Evolutionary conservation across 2,329 filamentous ascomycete genomes (phyloP), one percentile per base, ranked within the genome.

Genomic region (Pseudocercospora cruenta): DNA sequence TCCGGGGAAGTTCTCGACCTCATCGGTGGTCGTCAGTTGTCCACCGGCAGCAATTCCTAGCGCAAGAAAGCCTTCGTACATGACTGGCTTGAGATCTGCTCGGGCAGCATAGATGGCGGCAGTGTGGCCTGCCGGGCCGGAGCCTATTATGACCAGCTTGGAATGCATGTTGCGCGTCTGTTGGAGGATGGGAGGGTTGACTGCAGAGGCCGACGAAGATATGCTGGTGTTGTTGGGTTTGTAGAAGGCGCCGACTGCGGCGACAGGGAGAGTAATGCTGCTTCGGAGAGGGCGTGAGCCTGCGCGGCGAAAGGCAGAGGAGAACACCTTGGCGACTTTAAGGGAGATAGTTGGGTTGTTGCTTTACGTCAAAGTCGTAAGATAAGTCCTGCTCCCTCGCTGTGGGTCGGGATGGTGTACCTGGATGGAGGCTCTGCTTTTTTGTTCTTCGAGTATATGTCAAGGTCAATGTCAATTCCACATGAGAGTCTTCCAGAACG

Each of bases 1-100:
- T 57, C 95, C 95, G 26, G 95, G 95, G 82, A 91, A 99, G 87
- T 99, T 99, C 85, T 99, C 95, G 67, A 99, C 89, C 73, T 99
- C 96, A 76, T 96, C 98, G 63, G 95, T 99, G 26, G 96, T 99
- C 63, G 96, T 99, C 73, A 99, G 86, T 85, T 99, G 95, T 65
- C 95, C 95, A 73, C 95, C 95, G 53, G 95, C 93, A 6, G 95
- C 95, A 75, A 96, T 96, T 76, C 94, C 95, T 78, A 97, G 95
- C 75, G 95, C 95, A 80, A 99, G 89, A 87, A 99, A 97, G 74
- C 95, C 95, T 83, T 99, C 95, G 79, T 98, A 99, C 73, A 99
- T 86, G 69, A 97, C 91, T 69, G 95, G 95, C 82, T 96, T 92
- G 78, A 99, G 83, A 80, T 99, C 94, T 68, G 95, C 95, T 78